Evolutionary conservation across 345 rosid species (phyloP).

Genomic region (Dovyalis caffra): DNA sequence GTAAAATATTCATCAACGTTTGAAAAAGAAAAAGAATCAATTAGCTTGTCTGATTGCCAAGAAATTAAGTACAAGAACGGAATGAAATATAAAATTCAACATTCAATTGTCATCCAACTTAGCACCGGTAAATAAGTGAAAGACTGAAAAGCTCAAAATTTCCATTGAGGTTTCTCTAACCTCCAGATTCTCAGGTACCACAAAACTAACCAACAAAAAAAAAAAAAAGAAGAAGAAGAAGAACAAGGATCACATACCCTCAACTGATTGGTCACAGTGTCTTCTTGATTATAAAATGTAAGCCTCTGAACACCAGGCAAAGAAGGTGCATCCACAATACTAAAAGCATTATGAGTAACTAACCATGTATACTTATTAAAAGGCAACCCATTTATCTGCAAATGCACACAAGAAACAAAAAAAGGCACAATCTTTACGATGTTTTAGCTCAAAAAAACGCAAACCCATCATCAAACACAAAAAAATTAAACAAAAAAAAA

Average conservation of each 20-base stretch:
- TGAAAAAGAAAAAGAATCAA: background rate
- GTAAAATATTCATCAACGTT: background rate
- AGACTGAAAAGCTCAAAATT: background rate
- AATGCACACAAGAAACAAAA: background rate
- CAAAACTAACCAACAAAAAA: constrained; percentile 3
- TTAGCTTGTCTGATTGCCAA: background rate
- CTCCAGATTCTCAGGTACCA: constrained; percentile 8
- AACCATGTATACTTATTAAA: constrained; percentile 96
- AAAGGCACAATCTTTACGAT: constrained; percentile 1
- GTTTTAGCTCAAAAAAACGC: constrained; percentile 5
- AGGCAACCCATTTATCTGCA: constrained; percentile 75
- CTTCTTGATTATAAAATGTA: constrained; percentile 93
- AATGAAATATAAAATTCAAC: background rate
- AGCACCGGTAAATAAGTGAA: background rate
- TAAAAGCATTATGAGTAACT: constrained; percentile 89
- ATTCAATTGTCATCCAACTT: background rate
- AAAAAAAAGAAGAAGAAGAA: background rate
- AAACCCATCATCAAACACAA: background rate
- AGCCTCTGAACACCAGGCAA: constrained; percentile 80
- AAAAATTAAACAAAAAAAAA: constrained; percentile 5
- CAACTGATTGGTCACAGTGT: constrained; percentile 79
- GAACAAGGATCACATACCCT: constrained; percentile 37
- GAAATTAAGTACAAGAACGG: constrained; percentile 5
- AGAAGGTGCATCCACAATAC: constrained; percentile 82
- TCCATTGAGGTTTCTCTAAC: background rate